These are phyloP conservation scores for Oryza australiensis DNA, from an alignment of 176 grass and related monocot species.

Conservation along the genomic window DNA sequence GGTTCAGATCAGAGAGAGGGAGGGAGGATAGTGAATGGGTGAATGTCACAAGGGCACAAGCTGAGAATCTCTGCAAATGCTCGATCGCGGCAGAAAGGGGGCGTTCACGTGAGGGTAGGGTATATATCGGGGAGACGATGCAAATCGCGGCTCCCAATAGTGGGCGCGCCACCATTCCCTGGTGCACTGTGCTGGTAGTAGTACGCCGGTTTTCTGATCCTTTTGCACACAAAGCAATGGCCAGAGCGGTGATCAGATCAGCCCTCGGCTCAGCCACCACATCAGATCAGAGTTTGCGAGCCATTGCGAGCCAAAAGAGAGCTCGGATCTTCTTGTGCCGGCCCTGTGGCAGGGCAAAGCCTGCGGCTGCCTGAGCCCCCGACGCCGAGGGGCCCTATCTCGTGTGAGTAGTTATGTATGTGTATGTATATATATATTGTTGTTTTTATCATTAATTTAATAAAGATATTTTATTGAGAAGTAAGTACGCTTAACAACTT, in stretches of 20 bases:
- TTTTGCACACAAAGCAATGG: constrained; percentile 25
- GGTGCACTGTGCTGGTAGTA: background rate
- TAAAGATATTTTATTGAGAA: too few species aligned
- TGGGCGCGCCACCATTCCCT: constrained; percentile 25
- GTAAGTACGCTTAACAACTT: too few species aligned
- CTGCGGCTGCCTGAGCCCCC: too few species aligned
- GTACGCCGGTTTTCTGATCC: background rate
- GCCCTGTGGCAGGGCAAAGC: too few species aligned
- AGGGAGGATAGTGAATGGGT: background rate
- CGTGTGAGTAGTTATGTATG: too few species aligned
- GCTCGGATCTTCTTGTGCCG: background rate
- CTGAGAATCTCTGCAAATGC: constrained; percentile 19
- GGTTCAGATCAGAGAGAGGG: background rate
- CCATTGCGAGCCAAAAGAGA: background rate
- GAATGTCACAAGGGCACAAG: constrained; percentile 17
- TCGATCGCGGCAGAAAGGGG: constrained; percentile 20
- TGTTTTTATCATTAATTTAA: too few species aligned
- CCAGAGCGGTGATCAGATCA: constrained; percentile 12
- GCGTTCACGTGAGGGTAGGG: constrained; percentile 33
- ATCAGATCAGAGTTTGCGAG: background rate
- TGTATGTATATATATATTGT: too few species aligned
- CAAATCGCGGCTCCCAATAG: constrained; percentile 8
- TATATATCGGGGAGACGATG: constrained; percentile 24
- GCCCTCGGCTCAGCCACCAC: background rate
- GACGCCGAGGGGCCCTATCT: too few species aligned